Evolutionary conservation across 352 stramenopile species (phyloP), one percentile per base, ranked within the genome.

Genomic region (Phytophthora cryptogea): DNA sequence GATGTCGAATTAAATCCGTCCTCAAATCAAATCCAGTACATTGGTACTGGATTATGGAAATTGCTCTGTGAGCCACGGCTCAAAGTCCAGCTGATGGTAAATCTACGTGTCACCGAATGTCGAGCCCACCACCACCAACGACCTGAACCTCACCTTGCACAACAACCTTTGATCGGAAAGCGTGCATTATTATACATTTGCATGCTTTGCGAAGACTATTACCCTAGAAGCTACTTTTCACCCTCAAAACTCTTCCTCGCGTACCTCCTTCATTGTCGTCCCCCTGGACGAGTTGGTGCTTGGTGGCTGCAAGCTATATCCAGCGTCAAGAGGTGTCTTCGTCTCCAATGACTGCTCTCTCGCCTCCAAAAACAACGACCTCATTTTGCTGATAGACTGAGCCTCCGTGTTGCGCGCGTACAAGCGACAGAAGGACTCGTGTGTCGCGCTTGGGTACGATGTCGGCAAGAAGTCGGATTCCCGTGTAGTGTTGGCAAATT

Each of bases 361-460:
- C 7, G 48, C 48, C 40, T 72, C 49, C 28, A 72, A 37, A 13
- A 68, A 69, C 23, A 63, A 69, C 10, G 36, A 23, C 26, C 53
- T 44, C 20, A 53, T 57, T 36, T 68, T 72, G 4, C 37, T 58
- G 11, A 68, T 59, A 5, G 65, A 65, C 48, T 69, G 13, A 2
- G 59, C 59, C 30, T 69, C 59, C 9, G 65, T 66, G 28, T 72
- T 66, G 42, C 64, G 56, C 14, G 65, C 65, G 41, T 72, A 72
- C 28, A 72, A 45, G 16, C 48, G 53, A 17, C 65, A 72, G 28
- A 72, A 72, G 4, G 64, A 69, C 14, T 72, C 16, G 28, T 68
- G 57, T 4, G 44, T 9, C 9, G 42, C 44, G 40, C 54, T 63
- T 14, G 42, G 45, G 17, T 66, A 69, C 7, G 65, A 68, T 20